Conservation (phyloP, 2,329 filamentous ascomycete genomes). For the Phoma sp. region DNA sequence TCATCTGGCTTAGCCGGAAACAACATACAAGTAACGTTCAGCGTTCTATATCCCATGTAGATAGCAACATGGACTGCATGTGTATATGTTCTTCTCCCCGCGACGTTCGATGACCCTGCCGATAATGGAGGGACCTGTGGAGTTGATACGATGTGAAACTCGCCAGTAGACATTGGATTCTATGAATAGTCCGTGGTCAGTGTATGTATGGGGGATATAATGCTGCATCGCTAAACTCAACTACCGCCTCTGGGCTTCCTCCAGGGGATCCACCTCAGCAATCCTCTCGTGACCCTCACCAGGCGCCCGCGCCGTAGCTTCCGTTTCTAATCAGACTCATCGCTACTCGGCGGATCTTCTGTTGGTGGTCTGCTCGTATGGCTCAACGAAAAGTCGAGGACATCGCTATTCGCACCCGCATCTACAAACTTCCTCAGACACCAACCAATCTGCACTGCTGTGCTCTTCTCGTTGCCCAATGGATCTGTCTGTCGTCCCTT, state of each 20-base stretch:
- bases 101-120: too few relatives aligned
- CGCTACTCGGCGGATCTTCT: slow-evolving; percentile 39
- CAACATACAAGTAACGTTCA: neutral
- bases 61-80: too few relatives aligned
- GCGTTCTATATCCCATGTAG: too few relatives aligned
- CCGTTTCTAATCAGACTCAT: slow-evolving; percentile 40
- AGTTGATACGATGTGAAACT: neutral
- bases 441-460: slow-evolving; percentile 55
- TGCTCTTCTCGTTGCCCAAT: slow-evolving; percentile 48
- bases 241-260: neutral
- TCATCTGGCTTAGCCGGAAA: neutral
- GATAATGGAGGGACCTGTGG: too few relatives aligned
- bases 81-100: too few relatives aligned
- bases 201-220: neutral
- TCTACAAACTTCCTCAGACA: slow-evolving; percentile 55
- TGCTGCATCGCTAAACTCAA: neutral
- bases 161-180: neutral
- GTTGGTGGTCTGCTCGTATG: slow-evolving; percentile 48
- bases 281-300: neutral
- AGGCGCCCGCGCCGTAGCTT: neutral
- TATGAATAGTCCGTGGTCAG: neutral
- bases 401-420: slow-evolving; percentile 50
- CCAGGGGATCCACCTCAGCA: neutral
- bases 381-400: slow-evolving; percentile 54
- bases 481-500: slow-evolving; percentile 53